A percentile compares a stretch with the other conserved stretches of the same genome.
Conservation (phyloP, 306 rosid species). For the Medicago truncatula region MtrunA17r5.0-ANR NC_053043.1:48966501-48967000, state of each 20-base stretch:
- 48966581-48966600: slow-evolving; percentile 23
- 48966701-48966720: slow-evolving; percentile 11
- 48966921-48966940: too few relatives aligned
- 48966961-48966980: too few relatives aligned
- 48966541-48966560: slow-evolving; percentile 24
- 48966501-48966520: background rate
- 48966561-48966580: slow-evolving; percentile 59
- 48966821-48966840: slow-evolving; percentile 63
- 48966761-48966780: slow-evolving; percentile 80
- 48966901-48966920: too few relatives aligned
- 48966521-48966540: background rate
- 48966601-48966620: slow-evolving; percentile 23
- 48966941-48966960: too few relatives aligned
- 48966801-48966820: slow-evolving; percentile 88
- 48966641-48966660: background rate
- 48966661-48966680: background rate
- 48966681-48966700: slow-evolving; percentile 55
- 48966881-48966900: too few relatives aligned
- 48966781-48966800: slow-evolving; percentile 97
- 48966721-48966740: background rate
- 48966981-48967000: too few relatives aligned
- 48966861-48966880: too few relatives aligned
- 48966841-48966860: too few relatives aligned
- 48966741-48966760: slow-evolving; percentile 52
- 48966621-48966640: background rate